phyloP scores from a whole-genome alignment of 139 green algal genomes.

The Micractinium sp. region DNA sequence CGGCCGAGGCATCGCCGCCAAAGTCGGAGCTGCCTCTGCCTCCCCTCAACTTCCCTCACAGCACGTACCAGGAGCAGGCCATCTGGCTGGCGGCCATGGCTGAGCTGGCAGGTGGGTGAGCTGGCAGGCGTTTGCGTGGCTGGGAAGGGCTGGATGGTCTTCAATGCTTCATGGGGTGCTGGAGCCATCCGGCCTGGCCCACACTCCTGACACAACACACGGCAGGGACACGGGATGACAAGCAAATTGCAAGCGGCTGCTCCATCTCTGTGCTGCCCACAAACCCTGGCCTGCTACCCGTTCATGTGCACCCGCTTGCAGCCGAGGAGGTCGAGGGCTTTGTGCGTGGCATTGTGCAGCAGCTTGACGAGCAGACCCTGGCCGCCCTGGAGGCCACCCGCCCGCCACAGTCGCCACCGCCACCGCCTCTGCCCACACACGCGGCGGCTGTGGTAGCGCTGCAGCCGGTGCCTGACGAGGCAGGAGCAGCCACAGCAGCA shows the following conservation, averaged over 20 bases:
- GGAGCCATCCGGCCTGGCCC: neutral
- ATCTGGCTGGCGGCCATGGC: neutral
- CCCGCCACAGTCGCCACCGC: neutral
- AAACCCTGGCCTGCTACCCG: neutral
- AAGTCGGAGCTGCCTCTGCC: neutral
- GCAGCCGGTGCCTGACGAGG: neutral
- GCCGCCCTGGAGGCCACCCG: neutral
- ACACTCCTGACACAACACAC: neutral
- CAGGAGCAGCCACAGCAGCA: neutral
- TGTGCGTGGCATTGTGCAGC: neutral
- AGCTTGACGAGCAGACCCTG: neutral
- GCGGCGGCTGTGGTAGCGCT: neutral
- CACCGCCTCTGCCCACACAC: neutral
- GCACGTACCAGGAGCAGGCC: neutral
- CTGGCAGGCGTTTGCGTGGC: no score
- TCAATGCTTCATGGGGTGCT: neutral
- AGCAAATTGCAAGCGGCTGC: neutral
- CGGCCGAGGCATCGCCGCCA: neutral
- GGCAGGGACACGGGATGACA: neutral
- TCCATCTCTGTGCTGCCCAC: neutral
- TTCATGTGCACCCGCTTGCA: neutral
- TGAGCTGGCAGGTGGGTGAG: neutral
- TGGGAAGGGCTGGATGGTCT: no score
- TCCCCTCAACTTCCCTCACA: neutral
- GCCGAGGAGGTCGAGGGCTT: constrained; percentile 1